These are phyloP conservation scores for Termitomyces sp. DNA, from an alignment of 768 basidiomycete genomes.

Conservation along the genomic window DNA sequence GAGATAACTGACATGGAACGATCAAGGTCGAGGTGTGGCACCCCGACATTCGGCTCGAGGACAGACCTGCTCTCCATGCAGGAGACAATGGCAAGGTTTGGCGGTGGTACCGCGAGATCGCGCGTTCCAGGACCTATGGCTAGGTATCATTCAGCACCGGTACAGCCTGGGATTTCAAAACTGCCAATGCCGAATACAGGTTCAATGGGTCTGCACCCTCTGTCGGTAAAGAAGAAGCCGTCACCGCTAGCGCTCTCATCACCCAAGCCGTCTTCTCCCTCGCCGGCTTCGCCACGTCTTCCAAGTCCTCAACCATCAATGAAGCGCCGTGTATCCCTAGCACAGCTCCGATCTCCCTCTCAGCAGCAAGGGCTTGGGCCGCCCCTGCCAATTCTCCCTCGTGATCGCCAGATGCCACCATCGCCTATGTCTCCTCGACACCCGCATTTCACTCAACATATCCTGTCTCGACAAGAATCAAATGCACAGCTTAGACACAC, in stretches of 20 bases:
- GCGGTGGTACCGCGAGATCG: slow-evolving; percentile 18
- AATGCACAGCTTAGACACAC: slow-evolving; percentile 19
- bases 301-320: slow-evolving; percentile 16
- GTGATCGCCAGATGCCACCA: slow-evolving; percentile 14
- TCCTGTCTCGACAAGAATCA: slow-evolving; percentile 19
- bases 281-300: slow-evolving; percentile 7
- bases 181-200: slow-evolving; percentile 18
- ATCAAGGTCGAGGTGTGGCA: slow-evolving; percentile 51
- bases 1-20: slow-evolving; percentile 37
- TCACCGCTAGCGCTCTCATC: slow-evolving; percentile 27
- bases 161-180: slow-evolving; percentile 17
- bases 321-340: slow-evolving; percentile 18
- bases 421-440: slow-evolving; percentile 23
- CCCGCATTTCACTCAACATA: slow-evolving; percentile 9
- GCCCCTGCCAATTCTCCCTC: slow-evolving; percentile 10
- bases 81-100: slow-evolving; percentile 40
- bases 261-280: slow-evolving; percentile 14
- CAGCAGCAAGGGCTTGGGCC: slow-evolving; percentile 12
- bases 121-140: neutral
- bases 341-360: slow-evolving; percentile 17
- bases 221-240: slow-evolving; percentile 27
- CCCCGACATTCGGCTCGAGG: slow-evolving; percentile 60
- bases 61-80: slow-evolving; percentile 41
- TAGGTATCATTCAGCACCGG: slow-evolving; percentile 5
- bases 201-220: neutral